Conservation (phyloP, 306 rosid genomes). For the Medicago lupulina region DNA sequence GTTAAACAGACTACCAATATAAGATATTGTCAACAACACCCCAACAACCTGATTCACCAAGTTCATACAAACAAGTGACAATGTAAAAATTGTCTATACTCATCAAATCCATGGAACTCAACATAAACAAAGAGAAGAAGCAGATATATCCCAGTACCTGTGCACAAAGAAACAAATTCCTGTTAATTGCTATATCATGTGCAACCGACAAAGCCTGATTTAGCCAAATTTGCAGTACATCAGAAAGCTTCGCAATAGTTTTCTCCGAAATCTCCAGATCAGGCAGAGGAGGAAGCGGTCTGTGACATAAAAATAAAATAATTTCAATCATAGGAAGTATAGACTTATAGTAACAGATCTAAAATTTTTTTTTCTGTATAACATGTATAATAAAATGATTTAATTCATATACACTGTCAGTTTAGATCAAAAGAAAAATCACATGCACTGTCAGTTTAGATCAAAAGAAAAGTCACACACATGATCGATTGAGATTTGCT, state of each 20-base stretch:
- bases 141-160: slow-evolving; percentile 52
- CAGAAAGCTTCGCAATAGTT: slow-evolving; percentile 61
- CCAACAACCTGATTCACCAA: slow-evolving; percentile 68
- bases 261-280: slow-evolving; percentile 91
- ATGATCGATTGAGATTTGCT: too few species aligned
- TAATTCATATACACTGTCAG: too few species aligned
- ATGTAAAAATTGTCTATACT: neutral
- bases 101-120: slow-evolving; percentile 1
- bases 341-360: neutral
- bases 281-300: slow-evolving; percentile 97
- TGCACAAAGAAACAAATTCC: slow-evolving; percentile 71
- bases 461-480: too few species aligned
- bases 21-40: slow-evolving; percentile 66
- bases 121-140: neutral
- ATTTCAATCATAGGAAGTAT: slow-evolving; percentile 4
- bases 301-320: slow-evolving; percentile 43
- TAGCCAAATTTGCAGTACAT: slow-evolving; percentile 66
- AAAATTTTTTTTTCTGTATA: neutral
- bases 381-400: too few species aligned
- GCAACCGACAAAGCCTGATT: slow-evolving; percentile 71
- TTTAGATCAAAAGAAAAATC: too few species aligned
- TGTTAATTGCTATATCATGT: slow-evolving; percentile 75
- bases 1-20: slow-evolving; percentile 75
- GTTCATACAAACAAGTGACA: slow-evolving; percentile 20
- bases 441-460: too few species aligned